Base-by-base conservation (phyloP, 768 basidiomycete genomes). In the Rubroboletus satanas region DNA sequence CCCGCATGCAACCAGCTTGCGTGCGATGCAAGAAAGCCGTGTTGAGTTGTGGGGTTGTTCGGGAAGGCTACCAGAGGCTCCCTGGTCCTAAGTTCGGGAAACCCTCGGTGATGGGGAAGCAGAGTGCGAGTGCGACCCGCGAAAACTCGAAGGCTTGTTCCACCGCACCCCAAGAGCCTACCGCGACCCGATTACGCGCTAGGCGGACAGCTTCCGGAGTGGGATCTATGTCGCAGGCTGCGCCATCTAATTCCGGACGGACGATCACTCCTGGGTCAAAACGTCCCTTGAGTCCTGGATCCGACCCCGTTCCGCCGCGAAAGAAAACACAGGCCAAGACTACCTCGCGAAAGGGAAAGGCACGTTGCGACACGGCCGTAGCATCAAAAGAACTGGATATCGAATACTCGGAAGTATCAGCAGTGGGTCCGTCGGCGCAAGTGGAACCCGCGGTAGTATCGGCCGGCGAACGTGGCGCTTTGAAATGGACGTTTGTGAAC, bases 1-100 rank as follows among this genome's bases (percentile, higher is more conserved):
- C 69, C 4, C 70, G 69, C 43, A n/a, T 33, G 3, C 41, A n/a
- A 35, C 69, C 70, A 4, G 41, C 51, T 36, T 70, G 69, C 43
- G 36, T 10, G 26, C 70, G 68, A 29, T 71, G 69, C 48, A 38
- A n/a, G 28, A 58, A 38, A 26, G 26, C 36, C 12, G 56, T 28
- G 5, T 2, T 1, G 7, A 7, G 1, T 10, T 71, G 70, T 37
- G 0, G 0, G n/a, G 29, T 15, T 4, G 0, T 14, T 3, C 37
- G 35, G 29, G 32, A 11, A 35, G 61, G 60, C 29, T 70, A 66
- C 26, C 59, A 68, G 33, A 58, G 17, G 32, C 60, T 70, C 21
- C 70, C 68, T 37, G n/a, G 50, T 37, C 68, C 68, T 21, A 70
- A 65, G 42, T 0, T 21, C 3, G 17, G 2, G 12, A 64, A 32